Conservation (phyloP, 2,329 filamentous ascomycete species). For the Amauroascus verrucosus region DNA sequence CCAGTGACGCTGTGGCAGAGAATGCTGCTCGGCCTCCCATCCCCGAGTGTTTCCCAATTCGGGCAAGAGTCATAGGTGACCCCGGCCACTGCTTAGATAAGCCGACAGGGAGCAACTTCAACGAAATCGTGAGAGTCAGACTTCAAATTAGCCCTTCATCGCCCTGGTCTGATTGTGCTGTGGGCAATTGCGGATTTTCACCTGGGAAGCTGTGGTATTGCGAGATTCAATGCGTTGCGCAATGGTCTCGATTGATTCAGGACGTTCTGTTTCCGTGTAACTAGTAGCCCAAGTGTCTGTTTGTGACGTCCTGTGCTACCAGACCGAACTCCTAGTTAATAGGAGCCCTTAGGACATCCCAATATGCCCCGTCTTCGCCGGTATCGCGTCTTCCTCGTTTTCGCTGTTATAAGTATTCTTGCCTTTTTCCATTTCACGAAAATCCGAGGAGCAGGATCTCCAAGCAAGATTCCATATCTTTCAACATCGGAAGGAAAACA, state of each 20-base stretch:
- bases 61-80: background rate
- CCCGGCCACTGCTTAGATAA: background rate
- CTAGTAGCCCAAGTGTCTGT: background rate
- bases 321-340: background rate
- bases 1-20: too few relatives aligned
- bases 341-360: slow-evolving; percentile 1
- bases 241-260: slow-evolving; percentile 6
- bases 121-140: too few relatives aligned
- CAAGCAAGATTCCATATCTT: slow-evolving; percentile 12
- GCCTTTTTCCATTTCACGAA: slow-evolving; percentile 44
- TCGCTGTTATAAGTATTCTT: slow-evolving; percentile 35
- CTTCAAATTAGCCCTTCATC: too few relatives aligned
- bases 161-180: too few relatives aligned
- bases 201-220: too few relatives aligned
- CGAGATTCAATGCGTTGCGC: background rate
- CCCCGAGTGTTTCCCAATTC: too few relatives aligned
- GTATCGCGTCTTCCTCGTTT: slow-evolving; percentile 39
- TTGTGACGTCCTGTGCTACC: too few relatives aligned
- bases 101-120: background rate
- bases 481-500: slow-evolving; percentile 1
- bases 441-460: slow-evolving; percentile 31
- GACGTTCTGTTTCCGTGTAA: background rate
- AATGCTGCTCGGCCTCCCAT: too few relatives aligned
- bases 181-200: too few relatives aligned
- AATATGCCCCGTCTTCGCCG: slow-evolving; percentile 41